Base-by-base conservation (phyloP, 2,329 filamentous ascomycete genomes). In the Fusarium pseudograminearum region DNA sequence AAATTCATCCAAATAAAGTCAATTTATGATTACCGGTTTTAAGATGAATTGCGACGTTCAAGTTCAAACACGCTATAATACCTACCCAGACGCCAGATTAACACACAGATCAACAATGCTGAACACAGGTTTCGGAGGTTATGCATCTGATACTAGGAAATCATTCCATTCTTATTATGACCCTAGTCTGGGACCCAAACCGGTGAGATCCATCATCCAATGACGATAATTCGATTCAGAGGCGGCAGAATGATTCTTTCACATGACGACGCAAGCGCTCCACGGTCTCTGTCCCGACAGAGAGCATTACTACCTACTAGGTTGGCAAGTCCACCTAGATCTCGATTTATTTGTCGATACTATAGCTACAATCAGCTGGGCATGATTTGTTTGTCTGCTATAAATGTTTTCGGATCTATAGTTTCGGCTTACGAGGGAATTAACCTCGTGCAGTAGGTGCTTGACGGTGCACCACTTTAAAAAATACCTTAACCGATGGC, bases 391-490 rank as follows among this genome's bases (percentile, higher is more conserved):
- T 16, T 16, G 5, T 34, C 18, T 10, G 15, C 36, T 18, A 20
- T 30, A 48, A 34, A 16, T 46, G 12, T 16, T 45, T 18, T n/a
- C 41, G 57, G n/a, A 34, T 50, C 47, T 61, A 31, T 51, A 65
- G 61, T 58, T 44, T 70, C 55, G 55, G 59, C 20, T 61, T 18
- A 22, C 22, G 24, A 52, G 31, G 48, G 47, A 64, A 57, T 69
- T 70, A 65, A 71, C 57, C 67, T 70, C 46, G 46, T 47, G 57
- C 44, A 48, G 55, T 66, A 56, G 55, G 59, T 69, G 52, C 59
- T 71, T 61, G 59, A 65, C 47, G 51, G 57, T 44, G 62, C 58
- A 65, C 67, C 51, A 57, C 67, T 60, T 62, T 63, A 64, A 67
- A 61, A 68, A 65, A 55, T 50, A 56, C 61, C 30, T 57, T 68